A percentile compares a stretch with the other conserved stretches of the same genome.
phyloP scores from a whole-genome alignment of 2,329 filamentous ascomycete species.

The Myriosclerotinia scirpicola region DNA sequence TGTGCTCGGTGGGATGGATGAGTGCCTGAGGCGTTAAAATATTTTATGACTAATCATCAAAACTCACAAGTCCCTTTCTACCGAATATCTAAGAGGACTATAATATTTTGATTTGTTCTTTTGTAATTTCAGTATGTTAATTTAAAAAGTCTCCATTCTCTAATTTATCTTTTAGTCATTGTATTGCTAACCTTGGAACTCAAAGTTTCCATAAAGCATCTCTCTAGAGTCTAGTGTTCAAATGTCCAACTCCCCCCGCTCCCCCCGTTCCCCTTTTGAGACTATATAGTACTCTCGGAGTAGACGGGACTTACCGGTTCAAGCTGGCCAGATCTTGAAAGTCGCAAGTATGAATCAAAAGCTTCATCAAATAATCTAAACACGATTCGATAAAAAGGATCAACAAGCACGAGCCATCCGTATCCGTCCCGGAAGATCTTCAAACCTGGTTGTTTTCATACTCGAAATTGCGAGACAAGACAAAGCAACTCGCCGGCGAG shows the following conservation, averaged over 20 bases:
- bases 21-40: neutral
- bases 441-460: neutral
- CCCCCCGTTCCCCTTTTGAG: too few relatives aligned
- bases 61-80: neutral
- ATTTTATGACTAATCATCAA: neutral
- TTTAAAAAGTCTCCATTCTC: too few relatives aligned
- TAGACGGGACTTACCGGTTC: neutral
- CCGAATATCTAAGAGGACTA: neutral
- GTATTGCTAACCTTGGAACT: too few relatives aligned
- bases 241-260: neutral
- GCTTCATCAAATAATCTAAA: neutral
- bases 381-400: neutral
- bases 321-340: constrained; percentile 9
- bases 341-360: constrained; percentile 10
- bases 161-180: too few relatives aligned
- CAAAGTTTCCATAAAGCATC: too few relatives aligned
- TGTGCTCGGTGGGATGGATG: neutral
- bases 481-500: neutral
- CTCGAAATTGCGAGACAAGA: constrained; percentile 9
- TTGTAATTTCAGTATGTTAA: too few relatives aligned
- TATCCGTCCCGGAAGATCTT: constrained; percentile 22
- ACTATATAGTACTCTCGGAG: neutral
- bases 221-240: neutral
- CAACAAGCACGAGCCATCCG: constrained; percentile 24
- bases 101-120: too few relatives aligned